Conservation (phyloP, 2,329 filamentous ascomycete genomes). For the Ophiostoma perfectum region DNA sequence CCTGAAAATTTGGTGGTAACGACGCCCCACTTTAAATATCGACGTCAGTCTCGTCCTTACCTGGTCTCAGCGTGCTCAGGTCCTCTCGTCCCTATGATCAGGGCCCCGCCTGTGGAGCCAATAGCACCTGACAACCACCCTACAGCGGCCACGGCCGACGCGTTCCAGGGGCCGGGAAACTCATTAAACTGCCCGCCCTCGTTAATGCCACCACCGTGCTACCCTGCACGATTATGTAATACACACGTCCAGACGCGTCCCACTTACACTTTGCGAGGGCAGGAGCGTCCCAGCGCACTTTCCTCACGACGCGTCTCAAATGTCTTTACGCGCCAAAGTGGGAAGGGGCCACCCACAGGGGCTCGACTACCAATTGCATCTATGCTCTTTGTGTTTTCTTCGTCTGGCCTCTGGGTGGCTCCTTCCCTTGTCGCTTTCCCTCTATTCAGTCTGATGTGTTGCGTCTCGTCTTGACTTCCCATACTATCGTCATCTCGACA, state of each 20-base stretch:
- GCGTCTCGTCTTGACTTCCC: neutral
- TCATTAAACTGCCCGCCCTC: neutral
- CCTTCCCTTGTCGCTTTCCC: neutral
- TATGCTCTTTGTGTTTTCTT: conserved; percentile 7
- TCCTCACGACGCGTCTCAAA: conserved; percentile 23
- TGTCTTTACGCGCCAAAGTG: conserved; percentile 16
- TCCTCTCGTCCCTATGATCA: too few relatives aligned
- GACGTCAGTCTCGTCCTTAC: neutral
- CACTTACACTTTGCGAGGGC: neutral
- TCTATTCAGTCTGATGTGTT: neutral
- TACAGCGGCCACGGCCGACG: conserved; percentile 3
- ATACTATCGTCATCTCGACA: neutral
- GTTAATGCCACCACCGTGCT: too few relatives aligned
- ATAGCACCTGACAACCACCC: conserved; percentile 7
- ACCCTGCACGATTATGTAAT: neutral
- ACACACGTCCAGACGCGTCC: conserved; percentile 22
- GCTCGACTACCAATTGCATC: conserved; percentile 8
- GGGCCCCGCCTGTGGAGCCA: neutral
- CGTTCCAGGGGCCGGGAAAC: neutral
- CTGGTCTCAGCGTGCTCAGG: neutral
- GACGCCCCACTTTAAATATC: neutral
- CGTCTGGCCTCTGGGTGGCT: conserved; percentile 10
- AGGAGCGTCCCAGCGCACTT: too few relatives aligned
- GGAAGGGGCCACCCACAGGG: conserved; percentile 22
- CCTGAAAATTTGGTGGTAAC: conserved; percentile 6